phyloP scores from a whole-genome alignment of 1,284 basidiomycete species.

The Ganoderma sinense region DNA sequence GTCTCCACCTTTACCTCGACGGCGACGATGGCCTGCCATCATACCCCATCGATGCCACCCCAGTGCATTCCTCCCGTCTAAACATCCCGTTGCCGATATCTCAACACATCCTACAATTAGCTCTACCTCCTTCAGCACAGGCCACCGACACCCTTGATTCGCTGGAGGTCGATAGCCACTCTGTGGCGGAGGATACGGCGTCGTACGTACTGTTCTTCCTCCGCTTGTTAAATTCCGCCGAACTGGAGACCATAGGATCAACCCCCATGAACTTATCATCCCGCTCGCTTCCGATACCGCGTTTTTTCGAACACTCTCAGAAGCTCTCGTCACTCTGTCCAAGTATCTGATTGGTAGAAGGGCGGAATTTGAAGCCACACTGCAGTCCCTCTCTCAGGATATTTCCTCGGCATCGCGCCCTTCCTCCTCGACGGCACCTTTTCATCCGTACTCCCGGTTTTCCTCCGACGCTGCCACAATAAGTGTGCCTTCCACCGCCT shows the following conservation, averaged over 20 bases:
- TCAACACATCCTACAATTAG: conserved; percentile 10
- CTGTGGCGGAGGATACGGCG: background rate
- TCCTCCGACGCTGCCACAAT: conserved; percentile 48
- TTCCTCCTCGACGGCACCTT: conserved; percentile 51
- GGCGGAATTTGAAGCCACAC: conserved; percentile 67
- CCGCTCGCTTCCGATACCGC: conserved; percentile 83
- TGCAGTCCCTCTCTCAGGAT: conserved; percentile 64
- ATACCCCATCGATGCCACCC: background rate
- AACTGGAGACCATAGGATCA: conserved; percentile 11
- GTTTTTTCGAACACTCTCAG: conserved; percentile 84
- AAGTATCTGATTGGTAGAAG: conserved; percentile 70
- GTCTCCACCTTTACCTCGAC: conserved; percentile 56
- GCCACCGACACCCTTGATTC: background rate
- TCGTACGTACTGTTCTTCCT: conserved; percentile 10
- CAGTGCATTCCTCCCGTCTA: background rate
- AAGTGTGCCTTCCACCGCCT: conserved; percentile 27
- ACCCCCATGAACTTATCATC: conserved; percentile 71
- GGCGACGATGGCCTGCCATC: conserved; percentile 7
- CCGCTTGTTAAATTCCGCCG: background rate
- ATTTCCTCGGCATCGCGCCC: conserved; percentile 73
- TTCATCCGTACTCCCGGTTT: conserved; percentile 56
- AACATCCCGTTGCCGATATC: conserved; percentile 15
- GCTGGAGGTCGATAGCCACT: background rate
- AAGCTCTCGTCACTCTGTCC: conserved; percentile 76
- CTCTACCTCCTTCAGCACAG: conserved; percentile 4